Evolutionary conservation across 139 green algal species (phyloP).

Genomic region (Deuterostichococcus epilithicus): DNA sequence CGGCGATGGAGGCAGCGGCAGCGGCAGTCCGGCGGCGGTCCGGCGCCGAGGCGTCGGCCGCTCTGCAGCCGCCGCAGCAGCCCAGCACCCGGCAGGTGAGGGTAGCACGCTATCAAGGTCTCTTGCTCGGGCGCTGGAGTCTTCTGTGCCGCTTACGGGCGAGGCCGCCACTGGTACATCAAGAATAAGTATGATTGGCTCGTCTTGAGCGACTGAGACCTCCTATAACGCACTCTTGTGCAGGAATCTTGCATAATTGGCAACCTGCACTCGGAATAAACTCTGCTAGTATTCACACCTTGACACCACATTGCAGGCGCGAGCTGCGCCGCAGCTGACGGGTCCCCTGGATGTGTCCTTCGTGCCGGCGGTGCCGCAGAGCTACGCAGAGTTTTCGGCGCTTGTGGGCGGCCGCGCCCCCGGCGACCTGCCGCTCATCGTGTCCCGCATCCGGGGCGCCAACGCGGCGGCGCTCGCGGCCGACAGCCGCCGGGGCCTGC

Average conservation of each 20-base stretch:
- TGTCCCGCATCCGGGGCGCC: slow-evolving; percentile 70
- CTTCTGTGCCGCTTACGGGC: no score
- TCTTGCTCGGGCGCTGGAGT: no score
- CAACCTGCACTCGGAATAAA: no score
- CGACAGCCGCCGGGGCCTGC: slow-evolving; percentile 71
- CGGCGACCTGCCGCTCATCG: slow-evolving; percentile 50
- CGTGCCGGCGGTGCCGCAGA: slow-evolving; percentile 69
- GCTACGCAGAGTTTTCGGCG: slow-evolving; percentile 60
- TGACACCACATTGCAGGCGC: not conserved
- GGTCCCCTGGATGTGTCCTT: slow-evolving; percentile 68
- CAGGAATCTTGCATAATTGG: no score
- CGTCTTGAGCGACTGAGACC: no score
- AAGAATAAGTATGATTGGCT: no score
- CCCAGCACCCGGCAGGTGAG: no score
- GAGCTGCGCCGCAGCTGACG: not conserved
- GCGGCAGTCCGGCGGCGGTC: not conserved
- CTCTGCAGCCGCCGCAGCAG: not conserved
- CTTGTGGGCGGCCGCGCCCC: slow-evolving; percentile 43
- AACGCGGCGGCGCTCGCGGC: slow-evolving; percentile 64
- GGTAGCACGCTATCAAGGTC: no score
- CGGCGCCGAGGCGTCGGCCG: not conserved
- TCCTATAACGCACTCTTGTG: no score
- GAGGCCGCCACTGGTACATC: no score
- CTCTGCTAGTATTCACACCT: no score
- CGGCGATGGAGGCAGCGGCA: not conserved